phyloP scores from a whole-genome alignment of 2,329 filamentous ascomycete species.

The Exophiala spinifera region DNA sequence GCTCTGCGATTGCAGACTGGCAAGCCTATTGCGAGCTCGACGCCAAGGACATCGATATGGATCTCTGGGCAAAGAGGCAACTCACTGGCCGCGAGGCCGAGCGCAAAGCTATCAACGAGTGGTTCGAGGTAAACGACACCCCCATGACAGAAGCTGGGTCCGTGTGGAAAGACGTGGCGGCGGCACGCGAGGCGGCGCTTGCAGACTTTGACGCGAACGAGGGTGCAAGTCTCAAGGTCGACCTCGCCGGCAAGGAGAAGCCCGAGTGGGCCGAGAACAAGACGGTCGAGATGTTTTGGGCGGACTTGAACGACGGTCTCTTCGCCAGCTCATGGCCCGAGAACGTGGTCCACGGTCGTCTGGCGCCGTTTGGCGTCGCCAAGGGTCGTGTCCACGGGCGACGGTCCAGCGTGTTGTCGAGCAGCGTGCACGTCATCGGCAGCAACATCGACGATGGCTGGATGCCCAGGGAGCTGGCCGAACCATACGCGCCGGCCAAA shows the following conservation, averaged over 20 bases:
- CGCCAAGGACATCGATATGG: slow-evolving; percentile 3
- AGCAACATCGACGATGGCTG: slow-evolving; percentile 17
- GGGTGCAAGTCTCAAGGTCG: background rate
- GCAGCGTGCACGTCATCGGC: slow-evolving; percentile 21
- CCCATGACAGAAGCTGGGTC: slow-evolving; percentile 11
- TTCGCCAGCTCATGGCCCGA: slow-evolving; percentile 50
- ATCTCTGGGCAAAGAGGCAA: slow-evolving; percentile 3
- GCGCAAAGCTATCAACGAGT: slow-evolving; percentile 14
- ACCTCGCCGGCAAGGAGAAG: slow-evolving; percentile 18
- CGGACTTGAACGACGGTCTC: slow-evolving; percentile 43
- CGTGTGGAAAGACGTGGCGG: slow-evolving; percentile 14
- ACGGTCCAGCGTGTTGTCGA: background rate
- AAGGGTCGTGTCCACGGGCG: slow-evolving; percentile 1
- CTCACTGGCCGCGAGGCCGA: slow-evolving; percentile 8
- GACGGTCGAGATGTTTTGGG: slow-evolving; percentile 47
- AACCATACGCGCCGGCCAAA: no score
- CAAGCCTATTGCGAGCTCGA: slow-evolving; percentile 5
- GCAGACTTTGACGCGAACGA: slow-evolving; percentile 7
- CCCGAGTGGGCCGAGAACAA: slow-evolving; percentile 31
- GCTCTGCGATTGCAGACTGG: slow-evolving; percentile 8
- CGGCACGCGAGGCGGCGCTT: slow-evolving; percentile 13
- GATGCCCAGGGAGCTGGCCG: slow-evolving; percentile 10
- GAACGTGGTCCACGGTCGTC: slow-evolving; percentile 42
- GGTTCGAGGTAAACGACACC: slow-evolving; percentile 12
- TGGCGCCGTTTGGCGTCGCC: slow-evolving; percentile 33